Evolutionary conservation across 1,284 basidiomycete species (phyloP).

Genomic region (Ustilago shanxiensis): DNA sequence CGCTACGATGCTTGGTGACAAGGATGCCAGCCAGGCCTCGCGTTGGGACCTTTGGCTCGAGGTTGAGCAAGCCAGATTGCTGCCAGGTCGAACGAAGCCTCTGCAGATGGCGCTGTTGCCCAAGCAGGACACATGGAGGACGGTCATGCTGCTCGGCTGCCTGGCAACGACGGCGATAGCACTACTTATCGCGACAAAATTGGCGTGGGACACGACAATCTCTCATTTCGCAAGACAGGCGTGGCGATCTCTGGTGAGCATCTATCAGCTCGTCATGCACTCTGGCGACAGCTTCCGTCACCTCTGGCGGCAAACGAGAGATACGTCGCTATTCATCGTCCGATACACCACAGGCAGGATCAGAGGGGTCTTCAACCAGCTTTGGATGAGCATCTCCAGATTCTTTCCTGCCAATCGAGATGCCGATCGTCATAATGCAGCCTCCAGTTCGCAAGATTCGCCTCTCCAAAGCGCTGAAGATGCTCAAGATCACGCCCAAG

Average conservation of each 20-base stretch:
- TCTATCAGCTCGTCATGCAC: slow-evolving; percentile 32
- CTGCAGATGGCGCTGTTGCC: slow-evolving; percentile 37
- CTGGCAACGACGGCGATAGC: slow-evolving; percentile 20
- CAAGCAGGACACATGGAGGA: slow-evolving; percentile 18
- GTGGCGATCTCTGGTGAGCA: slow-evolving; percentile 34
- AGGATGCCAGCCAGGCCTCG: slow-evolving; percentile 22
- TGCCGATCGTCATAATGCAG: too few relatives aligned
- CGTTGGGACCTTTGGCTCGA: slow-evolving; percentile 39
- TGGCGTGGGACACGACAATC: slow-evolving; percentile 41
- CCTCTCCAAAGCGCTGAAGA: slow-evolving; percentile 7
- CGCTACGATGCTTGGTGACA: slow-evolving; percentile 32
- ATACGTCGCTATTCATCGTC: slow-evolving; percentile 24
- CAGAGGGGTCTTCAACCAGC: not conserved
- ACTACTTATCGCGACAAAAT: slow-evolving; percentile 26
- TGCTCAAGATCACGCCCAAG: not conserved
- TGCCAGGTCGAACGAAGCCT: slow-evolving; percentile 40
- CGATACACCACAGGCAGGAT: slow-evolving; percentile 21
- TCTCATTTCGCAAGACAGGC: slow-evolving; percentile 39
- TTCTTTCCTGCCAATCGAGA: slow-evolving; percentile 11
- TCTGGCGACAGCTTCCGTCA: slow-evolving; percentile 29
- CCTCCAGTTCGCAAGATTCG: not conserved
- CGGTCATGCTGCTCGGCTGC: slow-evolving; percentile 36
- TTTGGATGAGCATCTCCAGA: slow-evolving; percentile 14
- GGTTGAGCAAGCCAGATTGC: slow-evolving; percentile 15
- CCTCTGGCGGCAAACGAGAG: slow-evolving; percentile 33